A percentile compares a stretch with the other conserved stretches of the same genome.
Evolutionary conservation across 176 grass and related monocot species (phyloP).

Genomic region (Juncus effusus): DNA sequence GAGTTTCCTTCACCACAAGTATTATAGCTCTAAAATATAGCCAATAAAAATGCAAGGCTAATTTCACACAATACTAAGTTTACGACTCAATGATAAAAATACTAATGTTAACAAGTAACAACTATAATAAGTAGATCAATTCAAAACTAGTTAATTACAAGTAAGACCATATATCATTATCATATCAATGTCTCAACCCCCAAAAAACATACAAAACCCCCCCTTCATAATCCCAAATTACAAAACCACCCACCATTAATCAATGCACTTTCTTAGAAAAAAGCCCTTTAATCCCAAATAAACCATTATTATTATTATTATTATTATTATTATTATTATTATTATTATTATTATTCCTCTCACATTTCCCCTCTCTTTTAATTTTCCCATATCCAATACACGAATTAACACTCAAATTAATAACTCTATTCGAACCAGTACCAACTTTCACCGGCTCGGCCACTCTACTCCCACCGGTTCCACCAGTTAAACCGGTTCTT

Average conservation of each 20-base stretch:
- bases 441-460: constrained; percentile 4
- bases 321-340: neutral
- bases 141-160: constrained; percentile 28
- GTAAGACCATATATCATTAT: neutral
- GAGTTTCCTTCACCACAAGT: too few species aligned
- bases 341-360: constrained; percentile 14
- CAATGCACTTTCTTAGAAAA: constrained; percentile 86
- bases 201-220: constrained; percentile 14
- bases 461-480: neutral
- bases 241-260: neutral
- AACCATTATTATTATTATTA: constrained; percentile 16
- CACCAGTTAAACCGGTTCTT: neutral
- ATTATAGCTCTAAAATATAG: too few species aligned
- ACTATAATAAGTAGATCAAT: constrained; percentile 22
- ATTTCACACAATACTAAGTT: neutral
- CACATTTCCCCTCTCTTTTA: constrained; percentile 25
- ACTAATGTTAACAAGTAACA: neutral
- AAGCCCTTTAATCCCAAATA: constrained; percentile 56
- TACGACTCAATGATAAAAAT: neutral
- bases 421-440: constrained; percentile 32
- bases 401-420: constrained; percentile 71
- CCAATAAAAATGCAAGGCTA: neutral
- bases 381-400: constrained; percentile 72
- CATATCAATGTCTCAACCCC: neutral
- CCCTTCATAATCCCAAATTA: too few species aligned